Evolutionary conservation across 495 filamentous ascomycete species (phyloP).

Genomic region (Hyphodiscus hymeniophilus): DNA sequence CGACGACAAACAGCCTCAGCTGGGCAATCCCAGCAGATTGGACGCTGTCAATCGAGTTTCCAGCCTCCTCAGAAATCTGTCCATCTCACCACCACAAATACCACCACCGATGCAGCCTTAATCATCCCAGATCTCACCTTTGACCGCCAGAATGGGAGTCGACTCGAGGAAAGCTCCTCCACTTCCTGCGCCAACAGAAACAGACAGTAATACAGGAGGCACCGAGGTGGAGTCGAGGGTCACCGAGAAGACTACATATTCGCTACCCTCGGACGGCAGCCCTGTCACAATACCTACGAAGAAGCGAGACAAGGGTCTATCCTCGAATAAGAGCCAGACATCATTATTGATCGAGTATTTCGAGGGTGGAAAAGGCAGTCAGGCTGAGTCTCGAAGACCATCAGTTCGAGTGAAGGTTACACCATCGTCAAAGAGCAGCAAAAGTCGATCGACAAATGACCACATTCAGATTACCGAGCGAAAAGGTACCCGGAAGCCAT

Average conservation of each 20-base stretch:
- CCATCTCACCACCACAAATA: slow-evolving; percentile 1
- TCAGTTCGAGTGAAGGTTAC: slow-evolving; percentile 95
- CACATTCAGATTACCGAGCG: slow-evolving; percentile 78
- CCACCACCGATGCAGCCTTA: slow-evolving; percentile 14
- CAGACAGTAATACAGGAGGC: slow-evolving; percentile 53
- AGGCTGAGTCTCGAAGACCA: slow-evolving; percentile 54
- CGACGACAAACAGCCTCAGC: background rate
- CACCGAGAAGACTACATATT: slow-evolving; percentile 69
- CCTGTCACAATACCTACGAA: slow-evolving; percentile 82
- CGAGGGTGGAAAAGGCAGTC: slow-evolving; percentile 68
- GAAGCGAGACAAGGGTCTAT: slow-evolving; percentile 44
- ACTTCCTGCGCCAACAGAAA: slow-evolving; percentile 73
- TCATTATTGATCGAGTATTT: slow-evolving; percentile 98
- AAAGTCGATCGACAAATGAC: slow-evolving; percentile 41
- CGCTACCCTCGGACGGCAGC: slow-evolving; percentile 91
- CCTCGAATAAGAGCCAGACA: slow-evolving; percentile 64
- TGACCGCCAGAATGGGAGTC: slow-evolving; percentile 50
- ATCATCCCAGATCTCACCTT: slow-evolving; percentile 9
- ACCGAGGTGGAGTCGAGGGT: slow-evolving; percentile 73
- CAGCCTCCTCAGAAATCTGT: slow-evolving; percentile 9
- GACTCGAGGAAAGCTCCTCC: slow-evolving; percentile 55
- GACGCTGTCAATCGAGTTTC: slow-evolving; percentile 1
- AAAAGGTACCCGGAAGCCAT: slow-evolving; percentile 54
- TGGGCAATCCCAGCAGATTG: slow-evolving; percentile 9
- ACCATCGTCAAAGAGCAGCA: slow-evolving; percentile 49